A percentile compares a stretch with the other conserved stretches of the same genome.
Conservation (phyloP, 2,329 filamentous ascomycete genomes). For the Fusarium sp. region DNA sequence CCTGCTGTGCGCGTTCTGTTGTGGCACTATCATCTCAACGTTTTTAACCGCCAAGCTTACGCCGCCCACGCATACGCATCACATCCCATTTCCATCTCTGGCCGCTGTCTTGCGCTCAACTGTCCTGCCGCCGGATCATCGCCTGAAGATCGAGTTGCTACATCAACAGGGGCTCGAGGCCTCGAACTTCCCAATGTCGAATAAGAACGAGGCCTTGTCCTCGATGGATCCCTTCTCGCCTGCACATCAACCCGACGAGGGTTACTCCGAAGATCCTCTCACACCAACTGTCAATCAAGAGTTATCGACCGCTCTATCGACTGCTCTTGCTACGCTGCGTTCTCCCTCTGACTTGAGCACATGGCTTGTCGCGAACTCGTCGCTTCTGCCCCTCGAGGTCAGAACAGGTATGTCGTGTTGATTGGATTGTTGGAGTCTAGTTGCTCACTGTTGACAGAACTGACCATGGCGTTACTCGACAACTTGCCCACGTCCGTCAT, state of each 20-base stretch:
- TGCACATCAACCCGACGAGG: conserved; percentile 77
- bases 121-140: neutral
- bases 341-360: conserved; percentile 57
- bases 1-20: conserved; percentile 22
- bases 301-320: conserved; percentile 46
- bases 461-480: conserved; percentile 80
- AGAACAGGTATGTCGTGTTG: conserved; percentile 56
- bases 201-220: conserved; percentile 40
- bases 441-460: conserved; percentile 62
- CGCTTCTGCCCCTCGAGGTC: conserved; percentile 57
- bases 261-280: conserved; percentile 82
- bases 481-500: conserved; percentile 83
- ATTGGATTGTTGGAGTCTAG: neutral
- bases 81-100: neutral
- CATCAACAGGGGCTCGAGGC: conserved; percentile 31
- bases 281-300: conserved; percentile 52
- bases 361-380: conserved; percentile 61
- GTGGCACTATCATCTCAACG: conserved; percentile 17
- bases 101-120: neutral
- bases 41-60: conserved; percentile 1
- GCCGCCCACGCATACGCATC: neutral
- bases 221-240: conserved; percentile 60
- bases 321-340: conserved; percentile 47
- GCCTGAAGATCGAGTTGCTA: conserved; percentile 5
- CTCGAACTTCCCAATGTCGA: conserved; percentile 40